Conservation (phyloP, 129 eudicot genomes). For the Flaveria brownii region DNA sequence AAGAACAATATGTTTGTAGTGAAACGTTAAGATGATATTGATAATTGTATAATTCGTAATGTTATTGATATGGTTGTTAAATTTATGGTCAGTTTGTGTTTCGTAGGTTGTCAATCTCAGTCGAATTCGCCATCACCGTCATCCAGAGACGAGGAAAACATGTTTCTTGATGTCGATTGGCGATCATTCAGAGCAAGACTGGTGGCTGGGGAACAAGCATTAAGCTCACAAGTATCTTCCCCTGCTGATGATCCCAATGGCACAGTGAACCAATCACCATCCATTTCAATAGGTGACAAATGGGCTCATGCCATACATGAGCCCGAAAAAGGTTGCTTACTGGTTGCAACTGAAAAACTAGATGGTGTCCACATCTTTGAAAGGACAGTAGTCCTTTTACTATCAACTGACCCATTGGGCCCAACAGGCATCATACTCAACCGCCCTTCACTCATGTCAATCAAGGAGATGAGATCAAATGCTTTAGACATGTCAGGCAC, state of each 20-base stretch:
- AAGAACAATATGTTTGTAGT: background rate
- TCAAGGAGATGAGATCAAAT: constrained; percentile 71
- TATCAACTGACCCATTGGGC: constrained; percentile 70
- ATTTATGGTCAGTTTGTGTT: background rate
- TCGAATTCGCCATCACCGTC: constrained; percentile 48
- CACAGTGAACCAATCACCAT: constrained; percentile 32
- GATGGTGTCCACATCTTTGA: constrained; percentile 96
- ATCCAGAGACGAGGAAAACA: constrained; percentile 52
- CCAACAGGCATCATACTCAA: constrained; percentile 87
- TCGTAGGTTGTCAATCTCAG: constrained; percentile 58
- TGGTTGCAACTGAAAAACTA: constrained; percentile 85
- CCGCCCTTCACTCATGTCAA: constrained; percentile 95
- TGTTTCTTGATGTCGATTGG: constrained; percentile 62
- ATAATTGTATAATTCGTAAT: background rate
- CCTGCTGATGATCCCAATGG: constrained; percentile 33
- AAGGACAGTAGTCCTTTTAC: constrained; percentile 76
- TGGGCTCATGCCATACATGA: constrained; percentile 91
- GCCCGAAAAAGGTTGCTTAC: constrained; percentile 89
- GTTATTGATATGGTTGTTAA: background rate
- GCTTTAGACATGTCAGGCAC: constrained; percentile 53
- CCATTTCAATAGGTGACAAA: constrained; percentile 51
- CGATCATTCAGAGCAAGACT: constrained; percentile 82
- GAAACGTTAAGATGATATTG: background rate
- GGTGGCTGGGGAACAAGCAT: constrained; percentile 60
- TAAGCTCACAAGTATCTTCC: constrained; percentile 37